phyloP scores from a whole-genome alignment of 2,329 filamentous ascomycete genomes.

The Neurospora crassa region DNA sequence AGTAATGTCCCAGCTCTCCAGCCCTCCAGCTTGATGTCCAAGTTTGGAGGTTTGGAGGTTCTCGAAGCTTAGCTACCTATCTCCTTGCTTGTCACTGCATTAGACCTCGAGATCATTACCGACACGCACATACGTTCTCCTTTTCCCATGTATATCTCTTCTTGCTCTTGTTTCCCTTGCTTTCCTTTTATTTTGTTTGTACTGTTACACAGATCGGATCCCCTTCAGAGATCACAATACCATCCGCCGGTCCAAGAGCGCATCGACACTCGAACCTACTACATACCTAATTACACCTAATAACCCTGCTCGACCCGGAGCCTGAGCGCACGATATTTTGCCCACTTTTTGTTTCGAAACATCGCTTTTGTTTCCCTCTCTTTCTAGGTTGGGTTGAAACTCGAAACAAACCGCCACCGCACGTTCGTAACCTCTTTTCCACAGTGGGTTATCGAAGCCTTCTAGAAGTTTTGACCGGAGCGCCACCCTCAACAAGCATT shows the following conservation, averaged over 20 bases:
- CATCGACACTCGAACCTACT: background rate
- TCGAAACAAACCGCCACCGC: background rate
- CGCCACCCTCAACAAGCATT: background rate
- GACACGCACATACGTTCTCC: too few relatives aligned
- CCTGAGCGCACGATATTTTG: background rate
- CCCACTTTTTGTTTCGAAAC: background rate
- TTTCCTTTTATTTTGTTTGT: too few relatives aligned
- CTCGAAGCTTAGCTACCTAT: too few relatives aligned
- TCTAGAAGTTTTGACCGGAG: background rate
- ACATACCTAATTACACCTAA: background rate
- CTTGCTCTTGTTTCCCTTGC: too few relatives aligned
- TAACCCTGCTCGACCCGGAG: background rate
- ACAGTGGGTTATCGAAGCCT: background rate
- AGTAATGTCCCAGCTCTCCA: too few relatives aligned
- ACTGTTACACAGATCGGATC: too few relatives aligned
- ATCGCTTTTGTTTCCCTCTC: background rate
- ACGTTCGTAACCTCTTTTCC: background rate
- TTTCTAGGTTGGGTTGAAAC: background rate
- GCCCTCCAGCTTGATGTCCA: too few relatives aligned
- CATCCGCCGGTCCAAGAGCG: background rate
- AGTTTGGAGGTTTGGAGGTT: too few relatives aligned
- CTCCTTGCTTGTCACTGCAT: too few relatives aligned
- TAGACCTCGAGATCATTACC: too few relatives aligned
- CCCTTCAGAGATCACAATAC: background rate
- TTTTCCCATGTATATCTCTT: too few relatives aligned